phyloP scores from a whole-genome alignment of 257 asterid species.

The Anisodus acutangulus region DNA sequence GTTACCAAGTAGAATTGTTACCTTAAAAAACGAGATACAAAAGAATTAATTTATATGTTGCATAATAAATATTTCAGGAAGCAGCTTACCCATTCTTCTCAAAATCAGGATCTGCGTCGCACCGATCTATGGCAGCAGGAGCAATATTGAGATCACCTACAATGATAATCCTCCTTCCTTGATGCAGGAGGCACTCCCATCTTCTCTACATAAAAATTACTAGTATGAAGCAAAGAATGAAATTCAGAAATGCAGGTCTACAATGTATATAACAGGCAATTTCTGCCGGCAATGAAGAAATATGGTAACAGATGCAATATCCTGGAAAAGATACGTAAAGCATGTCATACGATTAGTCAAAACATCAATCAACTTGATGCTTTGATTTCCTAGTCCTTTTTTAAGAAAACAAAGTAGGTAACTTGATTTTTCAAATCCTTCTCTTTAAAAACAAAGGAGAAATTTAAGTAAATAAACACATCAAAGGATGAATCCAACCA shows the following conservation, averaged over 20 bases:
- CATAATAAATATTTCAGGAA: conserved; percentile 17
- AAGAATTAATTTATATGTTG: conserved; percentile 29
- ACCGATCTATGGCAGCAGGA: conserved; percentile 79
- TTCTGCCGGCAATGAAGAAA: conserved; percentile 18
- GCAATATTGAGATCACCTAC: conserved; percentile 97
- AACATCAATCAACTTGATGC: no score
- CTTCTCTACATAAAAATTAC: conserved; percentile 70
- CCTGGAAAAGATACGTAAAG: background rate
- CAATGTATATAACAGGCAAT: background rate
- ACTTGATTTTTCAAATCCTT: conserved; percentile 1
- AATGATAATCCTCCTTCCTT: conserved; percentile 72
- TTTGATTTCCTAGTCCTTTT: background rate
- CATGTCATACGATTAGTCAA: no score
- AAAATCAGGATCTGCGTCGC: conserved; percentile 91
- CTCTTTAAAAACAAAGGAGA: conserved; percentile 4
- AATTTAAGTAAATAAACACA: conserved; percentile 14
- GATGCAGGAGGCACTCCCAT: conserved; percentile 74
- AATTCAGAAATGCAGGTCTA: conserved; percentile 34
- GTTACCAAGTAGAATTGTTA: conserved; percentile 29
- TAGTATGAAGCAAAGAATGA: conserved; percentile 43
- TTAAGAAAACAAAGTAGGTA: background rate
- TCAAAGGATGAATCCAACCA: background rate
- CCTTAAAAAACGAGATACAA: conserved; percentile 9
- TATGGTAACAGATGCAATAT: background rate
- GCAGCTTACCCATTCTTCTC: conserved; percentile 82